Percentiles rank a stretch among this genome's conserved stretches.
These are phyloP conservation scores for Penicillium canescens DNA, from an alignment of 495 filamentous ascomycete species.

Conservation along the genomic window DNA sequence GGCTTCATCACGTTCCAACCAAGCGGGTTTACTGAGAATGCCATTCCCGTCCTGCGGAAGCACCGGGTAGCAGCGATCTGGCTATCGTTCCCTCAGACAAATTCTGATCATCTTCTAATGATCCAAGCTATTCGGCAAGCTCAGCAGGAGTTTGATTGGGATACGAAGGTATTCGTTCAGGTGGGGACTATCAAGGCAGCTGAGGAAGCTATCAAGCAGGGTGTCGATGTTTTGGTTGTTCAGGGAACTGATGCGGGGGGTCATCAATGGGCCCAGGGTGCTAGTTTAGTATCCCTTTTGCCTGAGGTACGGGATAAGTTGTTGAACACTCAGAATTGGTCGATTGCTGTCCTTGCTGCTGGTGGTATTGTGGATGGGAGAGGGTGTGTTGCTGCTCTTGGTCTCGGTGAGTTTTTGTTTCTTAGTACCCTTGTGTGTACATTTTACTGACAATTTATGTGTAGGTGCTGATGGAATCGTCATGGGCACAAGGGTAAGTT, in stretches of 20 bases:
- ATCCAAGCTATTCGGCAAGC: conserved; percentile 38
- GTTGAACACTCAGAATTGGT: conserved; percentile 28
- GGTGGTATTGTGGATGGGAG: conserved; percentile 66
- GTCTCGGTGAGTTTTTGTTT: conserved; percentile 45
- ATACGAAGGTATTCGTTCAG: conserved; percentile 63
- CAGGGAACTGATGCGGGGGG: conserved; percentile 70
- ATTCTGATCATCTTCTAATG: conserved; percentile 38
- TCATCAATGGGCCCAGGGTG: conserved; percentile 65
- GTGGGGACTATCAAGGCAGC: conserved; percentile 69
- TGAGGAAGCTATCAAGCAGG: conserved; percentile 64
- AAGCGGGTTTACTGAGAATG: conserved; percentile 27
- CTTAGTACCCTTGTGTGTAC: background rate
- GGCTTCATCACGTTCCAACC: conserved; percentile 57
- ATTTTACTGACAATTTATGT: no score
- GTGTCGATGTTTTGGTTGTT: conserved; percentile 70
- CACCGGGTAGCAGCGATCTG: conserved; percentile 62
- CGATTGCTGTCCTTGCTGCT: conserved; percentile 61
- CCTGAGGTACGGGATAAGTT: conserved; percentile 62
- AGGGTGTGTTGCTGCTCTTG: conserved; percentile 58
- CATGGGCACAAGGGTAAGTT: conserved; percentile 59
- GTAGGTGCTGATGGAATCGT: conserved; percentile 56
- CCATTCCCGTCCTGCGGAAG: conserved; percentile 39
- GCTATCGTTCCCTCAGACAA: conserved; percentile 60
- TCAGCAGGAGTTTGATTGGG: conserved; percentile 50
- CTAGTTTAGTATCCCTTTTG: conserved; percentile 55